phyloP scores from a whole-genome alignment of 495 filamentous ascomycete genomes.

The Xylaria bambusicola region DNA sequence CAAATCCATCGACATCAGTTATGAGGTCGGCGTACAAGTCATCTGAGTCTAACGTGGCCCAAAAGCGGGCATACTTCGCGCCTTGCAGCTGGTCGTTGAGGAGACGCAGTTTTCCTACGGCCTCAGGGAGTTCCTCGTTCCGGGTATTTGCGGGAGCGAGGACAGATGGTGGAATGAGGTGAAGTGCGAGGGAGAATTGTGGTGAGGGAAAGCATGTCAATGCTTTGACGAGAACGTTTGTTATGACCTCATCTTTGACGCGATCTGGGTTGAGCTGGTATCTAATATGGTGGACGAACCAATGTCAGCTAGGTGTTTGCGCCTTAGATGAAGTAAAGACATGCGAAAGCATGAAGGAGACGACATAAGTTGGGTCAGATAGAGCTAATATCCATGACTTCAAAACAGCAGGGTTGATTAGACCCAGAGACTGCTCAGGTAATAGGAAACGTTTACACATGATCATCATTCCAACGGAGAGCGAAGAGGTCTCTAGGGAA shows the following conservation, averaged over 20 bases:
- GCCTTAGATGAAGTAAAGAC: neutral
- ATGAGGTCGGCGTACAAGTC: constrained; percentile 95
- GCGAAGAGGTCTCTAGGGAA: neutral
- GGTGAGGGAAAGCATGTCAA: constrained; percentile 96
- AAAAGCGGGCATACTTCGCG: constrained; percentile 88
- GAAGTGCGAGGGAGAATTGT: constrained; percentile 90
- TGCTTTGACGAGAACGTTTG: constrained; percentile 97
- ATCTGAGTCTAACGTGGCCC: constrained; percentile 87
- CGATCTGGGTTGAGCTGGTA: constrained; percentile 99
- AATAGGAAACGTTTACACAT: constrained; percentile 93
- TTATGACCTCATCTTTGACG: constrained; percentile 91
- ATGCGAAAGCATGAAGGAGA: neutral
- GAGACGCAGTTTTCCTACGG: constrained; percentile 80
- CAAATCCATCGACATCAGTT: constrained; percentile 92
- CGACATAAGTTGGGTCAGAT: constrained; percentile 55
- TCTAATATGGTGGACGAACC: constrained; percentile 45
- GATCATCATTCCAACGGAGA: constrained; percentile 63
- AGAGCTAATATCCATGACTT: constrained; percentile 62
- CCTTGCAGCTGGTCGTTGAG: constrained; percentile 84
- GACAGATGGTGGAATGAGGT: constrained; percentile 70
- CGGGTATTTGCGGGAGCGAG: constrained; percentile 42
- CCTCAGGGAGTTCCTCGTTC: constrained; percentile 69
- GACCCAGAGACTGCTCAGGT: constrained; percentile 64
- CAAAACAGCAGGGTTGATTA: constrained; percentile 48
- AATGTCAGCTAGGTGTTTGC: constrained; percentile 14